Conservation (phyloP, 306 rosid genomes). For the Vigna trinervia region DNA sequence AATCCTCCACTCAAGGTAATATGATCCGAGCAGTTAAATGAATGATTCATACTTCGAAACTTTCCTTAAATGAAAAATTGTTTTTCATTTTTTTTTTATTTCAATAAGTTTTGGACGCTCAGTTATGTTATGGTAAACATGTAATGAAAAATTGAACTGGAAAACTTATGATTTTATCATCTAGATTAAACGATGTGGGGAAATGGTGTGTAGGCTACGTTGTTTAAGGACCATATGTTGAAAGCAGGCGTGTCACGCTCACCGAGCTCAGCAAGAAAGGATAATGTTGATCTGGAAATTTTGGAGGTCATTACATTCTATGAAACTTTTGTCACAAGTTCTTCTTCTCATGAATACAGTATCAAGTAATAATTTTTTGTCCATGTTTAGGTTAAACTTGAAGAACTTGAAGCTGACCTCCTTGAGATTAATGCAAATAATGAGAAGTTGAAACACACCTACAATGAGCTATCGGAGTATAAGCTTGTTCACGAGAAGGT, state of each 20-base stretch:
- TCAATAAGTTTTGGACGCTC: too few species aligned
- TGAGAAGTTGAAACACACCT: constrained; percentile 69
- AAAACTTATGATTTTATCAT: constrained; percentile 38
- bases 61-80: too few species aligned
- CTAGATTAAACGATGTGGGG: constrained; percentile 82
- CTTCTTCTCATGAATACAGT: not conserved
- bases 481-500: constrained; percentile 86
- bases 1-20: constrained; percentile 29
- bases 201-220: constrained; percentile 79
- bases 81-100: too few species aligned
- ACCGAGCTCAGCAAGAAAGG: constrained; percentile 38
- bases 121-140: too few species aligned
- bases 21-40: not conserved
- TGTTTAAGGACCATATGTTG: constrained; percentile 78
- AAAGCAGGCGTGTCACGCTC: constrained; percentile 66
- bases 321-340: not conserved
- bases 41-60: not conserved
- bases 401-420: constrained; percentile 79
- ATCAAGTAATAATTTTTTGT: constrained; percentile 24
- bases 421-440: constrained; percentile 74
- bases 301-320: constrained; percentile 70
- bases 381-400: constrained; percentile 66
- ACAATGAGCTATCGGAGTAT: constrained; percentile 76
- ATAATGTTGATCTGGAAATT: constrained; percentile 58
- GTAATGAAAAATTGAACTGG: not conserved